A percentile compares a stretch with the other conserved stretches of the same genome.
These are phyloP conservation scores for Castanea mollissima DNA, from an alignment of 306 rosid genomes.

Conservation along the genomic window DNA sequence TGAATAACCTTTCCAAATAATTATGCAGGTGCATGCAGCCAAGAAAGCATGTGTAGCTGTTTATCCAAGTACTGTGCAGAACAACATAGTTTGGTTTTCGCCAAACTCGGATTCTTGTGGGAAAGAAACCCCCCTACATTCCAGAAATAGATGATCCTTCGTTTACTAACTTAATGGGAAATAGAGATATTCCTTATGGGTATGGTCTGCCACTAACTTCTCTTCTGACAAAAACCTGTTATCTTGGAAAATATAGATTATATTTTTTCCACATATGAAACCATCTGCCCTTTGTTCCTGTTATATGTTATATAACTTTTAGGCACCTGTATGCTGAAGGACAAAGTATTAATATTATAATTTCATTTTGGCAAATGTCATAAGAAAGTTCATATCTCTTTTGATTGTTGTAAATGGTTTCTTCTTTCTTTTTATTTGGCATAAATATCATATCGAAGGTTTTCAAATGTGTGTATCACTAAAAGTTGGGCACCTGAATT, in stretches of 20 bases:
- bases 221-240: neutral
- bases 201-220: conserved; percentile 29
- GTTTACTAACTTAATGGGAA: conserved; percentile 49
- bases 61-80: conserved; percentile 77
- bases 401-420: neutral
- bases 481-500: neutral
- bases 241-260: neutral
- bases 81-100: conserved; percentile 86
- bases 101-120: conserved; percentile 60
- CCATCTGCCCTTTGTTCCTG: neutral
- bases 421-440: neutral
- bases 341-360: neutral
- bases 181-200: conserved; percentile 81
- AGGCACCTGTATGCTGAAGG: neutral
- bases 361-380: neutral
- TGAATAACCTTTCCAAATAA: conserved; percentile 18
- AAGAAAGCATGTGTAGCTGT: conserved; percentile 77
- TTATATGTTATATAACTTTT: neutral
- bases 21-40: conserved; percentile 62
- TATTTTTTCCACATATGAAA: neutral
- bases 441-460: neutral
- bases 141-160: conserved; percentile 77
- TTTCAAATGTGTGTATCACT: neutral
- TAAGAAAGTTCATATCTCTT: neutral
- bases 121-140: conserved; percentile 61